phyloP scores from a whole-genome alignment of 129 eudicot genomes.

The Ambrosia artemisiifolia region DNA sequence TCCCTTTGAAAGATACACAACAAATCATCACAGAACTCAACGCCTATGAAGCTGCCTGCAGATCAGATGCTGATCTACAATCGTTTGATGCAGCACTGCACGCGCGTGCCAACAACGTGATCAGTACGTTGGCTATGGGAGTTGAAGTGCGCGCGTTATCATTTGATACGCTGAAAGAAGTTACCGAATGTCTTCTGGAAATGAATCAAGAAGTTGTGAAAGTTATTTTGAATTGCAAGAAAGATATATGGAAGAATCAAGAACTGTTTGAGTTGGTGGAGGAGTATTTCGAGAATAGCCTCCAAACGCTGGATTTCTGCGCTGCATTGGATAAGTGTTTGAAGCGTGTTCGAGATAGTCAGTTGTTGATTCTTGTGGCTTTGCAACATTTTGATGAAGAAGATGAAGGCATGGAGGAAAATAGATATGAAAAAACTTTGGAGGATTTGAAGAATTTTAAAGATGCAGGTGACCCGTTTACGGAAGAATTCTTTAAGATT shows the following conservation, averaged over 20 bases:
- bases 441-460: conserved; percentile 71
- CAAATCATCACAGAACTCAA: conserved; percentile 54
- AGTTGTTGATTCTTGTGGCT: conserved; percentile 63
- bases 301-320: conserved; percentile 76
- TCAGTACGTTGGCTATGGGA: conserved; percentile 62
- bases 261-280: conserved; percentile 84
- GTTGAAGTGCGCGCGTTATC: conserved; percentile 81
- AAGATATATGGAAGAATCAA: conserved; percentile 79
- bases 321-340: conserved; percentile 79
- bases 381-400: conserved; percentile 77
- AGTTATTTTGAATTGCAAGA: conserved; percentile 78
- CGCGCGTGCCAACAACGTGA: conserved; percentile 70
- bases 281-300: conserved; percentile 78
- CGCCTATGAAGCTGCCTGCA: conserved; percentile 76
- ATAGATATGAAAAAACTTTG: conserved; percentile 47
- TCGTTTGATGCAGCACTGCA: conserved; percentile 65
- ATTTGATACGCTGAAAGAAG: conserved; percentile 70
- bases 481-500: conserved; percentile 64
- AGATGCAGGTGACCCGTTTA: conserved; percentile 74
- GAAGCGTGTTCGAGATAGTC: conserved; percentile 62
- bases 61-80: conserved; percentile 60
- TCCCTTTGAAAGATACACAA: conserved; percentile 42
- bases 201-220: conserved; percentile 91
- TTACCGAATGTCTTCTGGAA: conserved; percentile 74
- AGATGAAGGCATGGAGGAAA: conserved; percentile 42